These are phyloP conservation scores for Quercus ilex DNA, from an alignment of 306 rosid genomes.

Conservation along the genomic window DNA sequence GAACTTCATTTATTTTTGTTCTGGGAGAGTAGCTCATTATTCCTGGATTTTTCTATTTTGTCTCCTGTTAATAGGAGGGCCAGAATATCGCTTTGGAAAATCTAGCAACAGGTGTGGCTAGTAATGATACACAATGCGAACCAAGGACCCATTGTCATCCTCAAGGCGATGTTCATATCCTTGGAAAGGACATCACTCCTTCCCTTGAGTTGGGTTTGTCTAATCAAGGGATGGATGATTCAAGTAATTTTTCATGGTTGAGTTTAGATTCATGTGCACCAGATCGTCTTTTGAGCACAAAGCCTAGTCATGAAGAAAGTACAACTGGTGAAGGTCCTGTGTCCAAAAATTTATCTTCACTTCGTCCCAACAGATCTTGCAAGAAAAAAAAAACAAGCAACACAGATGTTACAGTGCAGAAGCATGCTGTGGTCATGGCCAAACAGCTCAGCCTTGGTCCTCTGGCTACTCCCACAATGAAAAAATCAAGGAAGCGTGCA, in stretches of 20 bases:
- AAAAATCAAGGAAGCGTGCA: constrained; percentile 48
- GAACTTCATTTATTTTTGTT: background rate
- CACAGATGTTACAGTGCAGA: constrained; percentile 25
- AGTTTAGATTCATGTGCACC: constrained; percentile 61
- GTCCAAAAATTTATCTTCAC: constrained; percentile 24
- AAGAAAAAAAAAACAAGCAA: constrained; percentile 29
- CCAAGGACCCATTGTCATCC: constrained; percentile 26
- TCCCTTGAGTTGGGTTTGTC: constrained; percentile 39
- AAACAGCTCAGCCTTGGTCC: constrained; percentile 45
- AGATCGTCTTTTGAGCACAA: constrained; percentile 24
- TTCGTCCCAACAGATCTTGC: constrained; percentile 28
- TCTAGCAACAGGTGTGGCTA: constrained; percentile 16
- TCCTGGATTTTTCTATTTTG: constrained; percentile 6
- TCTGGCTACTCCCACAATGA: constrained; percentile 25
- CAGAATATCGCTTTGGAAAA: constrained; percentile 31
- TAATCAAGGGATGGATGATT: constrained; percentile 45
- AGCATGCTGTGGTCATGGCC: constrained; percentile 24
- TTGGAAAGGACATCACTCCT: constrained; percentile 18
- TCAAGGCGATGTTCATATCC: constrained; percentile 31
- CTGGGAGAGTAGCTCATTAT: constrained; percentile 14
- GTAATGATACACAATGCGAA: constrained; percentile 24
- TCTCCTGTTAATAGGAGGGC: constrained; percentile 45
- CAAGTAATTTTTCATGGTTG: constrained; percentile 56
- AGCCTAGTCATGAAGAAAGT: constrained; percentile 16
- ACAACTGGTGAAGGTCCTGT: constrained; percentile 17